Conservation (phyloP, 2,329 filamentous ascomycete species). For the Fusarium sp. region DNA sequence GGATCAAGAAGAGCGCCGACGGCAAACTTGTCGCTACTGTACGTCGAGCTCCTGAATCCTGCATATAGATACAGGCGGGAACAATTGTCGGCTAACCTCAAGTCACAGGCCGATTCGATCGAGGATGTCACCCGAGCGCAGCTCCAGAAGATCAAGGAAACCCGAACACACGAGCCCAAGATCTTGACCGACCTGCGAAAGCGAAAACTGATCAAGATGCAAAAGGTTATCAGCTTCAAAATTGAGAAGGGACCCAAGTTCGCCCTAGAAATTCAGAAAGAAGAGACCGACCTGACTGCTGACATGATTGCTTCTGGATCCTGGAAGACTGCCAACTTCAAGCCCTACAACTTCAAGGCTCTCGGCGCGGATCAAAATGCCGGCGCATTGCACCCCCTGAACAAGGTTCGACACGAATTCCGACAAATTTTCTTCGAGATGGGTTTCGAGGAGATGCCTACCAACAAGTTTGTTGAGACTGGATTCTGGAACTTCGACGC, state of each 20-base stretch:
- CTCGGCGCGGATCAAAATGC: slow-evolving; percentile 72
- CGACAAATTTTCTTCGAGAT: slow-evolving; percentile 99
- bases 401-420: slow-evolving; percentile 96
- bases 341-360: slow-evolving; percentile 82
- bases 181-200: slow-evolving; percentile 86
- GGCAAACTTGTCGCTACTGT: slow-evolving; percentile 67
- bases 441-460: slow-evolving; percentile 99
- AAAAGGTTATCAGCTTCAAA: slow-evolving; percentile 88
- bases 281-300: slow-evolving; percentile 93
- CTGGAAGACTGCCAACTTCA: slow-evolving; percentile 94
- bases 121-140: slow-evolving; percentile 82
- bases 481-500: slow-evolving; percentile 99
- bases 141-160: slow-evolving; percentile 78
- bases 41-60: slow-evolving; percentile 39
- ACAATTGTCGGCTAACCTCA: slow-evolving; percentile 10
- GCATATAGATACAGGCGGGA: background rate
- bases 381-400: slow-evolving; percentile 77
- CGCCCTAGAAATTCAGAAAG: slow-evolving; percentile 86
- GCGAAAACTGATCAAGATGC: slow-evolving; percentile 86
- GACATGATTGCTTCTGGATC: slow-evolving; percentile 90
- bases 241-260: slow-evolving; percentile 90
- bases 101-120: slow-evolving; percentile 74
- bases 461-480: slow-evolving; percentile 91
- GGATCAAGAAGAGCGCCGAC: slow-evolving; percentile 73
- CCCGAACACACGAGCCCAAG: slow-evolving; percentile 79